Percentiles rank a stretch among this genome's conserved stretches.
Evolutionary conservation across 75 land plant species (phyloP).

Genomic region (Pinus taeda): DNA sequence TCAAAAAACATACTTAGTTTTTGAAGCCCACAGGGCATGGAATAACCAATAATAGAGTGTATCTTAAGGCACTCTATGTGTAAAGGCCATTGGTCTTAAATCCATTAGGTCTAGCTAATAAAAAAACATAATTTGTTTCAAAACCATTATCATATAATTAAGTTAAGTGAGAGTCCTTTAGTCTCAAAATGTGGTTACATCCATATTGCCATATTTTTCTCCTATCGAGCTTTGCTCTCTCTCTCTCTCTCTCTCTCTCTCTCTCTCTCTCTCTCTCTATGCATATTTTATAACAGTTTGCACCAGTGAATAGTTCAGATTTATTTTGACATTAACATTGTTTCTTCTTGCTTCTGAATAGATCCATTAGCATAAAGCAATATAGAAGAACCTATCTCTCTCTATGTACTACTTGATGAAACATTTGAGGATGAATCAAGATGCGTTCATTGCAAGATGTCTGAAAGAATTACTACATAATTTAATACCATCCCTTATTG

Average conservation of each 20-base stretch:
- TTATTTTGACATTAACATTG: background rate
- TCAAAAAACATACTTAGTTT: background rate
- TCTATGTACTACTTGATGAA: constrained; percentile 86
- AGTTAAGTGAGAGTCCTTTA: background rate
- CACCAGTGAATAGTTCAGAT: background rate
- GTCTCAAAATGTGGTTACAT: no score
- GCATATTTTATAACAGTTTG: background rate
- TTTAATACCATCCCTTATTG: constrained; percentile 55
- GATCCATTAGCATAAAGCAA: constrained; percentile 53
- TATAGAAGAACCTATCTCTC: constrained; percentile 44
- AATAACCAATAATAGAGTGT: no score
- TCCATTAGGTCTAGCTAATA: no score
- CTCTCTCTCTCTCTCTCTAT: background rate
- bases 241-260: no score
- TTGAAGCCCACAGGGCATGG: no score
- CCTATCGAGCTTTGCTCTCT: background rate
- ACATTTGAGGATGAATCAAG: constrained; percentile 61
- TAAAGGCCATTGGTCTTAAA: no score
- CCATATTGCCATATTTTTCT: no score
- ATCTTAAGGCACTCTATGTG: no score
- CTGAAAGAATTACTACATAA: constrained; percentile 57
- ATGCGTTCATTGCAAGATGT: constrained; percentile 34
- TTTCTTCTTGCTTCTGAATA: constrained; percentile 16
- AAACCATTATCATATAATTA: background rate
- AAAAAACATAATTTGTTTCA: background rate